Percentiles rank a stretch among this genome's conserved stretches.
phyloP scores from a whole-genome alignment of 495 filamentous ascomycete species.

The Penicillium mononematosum region DNA sequence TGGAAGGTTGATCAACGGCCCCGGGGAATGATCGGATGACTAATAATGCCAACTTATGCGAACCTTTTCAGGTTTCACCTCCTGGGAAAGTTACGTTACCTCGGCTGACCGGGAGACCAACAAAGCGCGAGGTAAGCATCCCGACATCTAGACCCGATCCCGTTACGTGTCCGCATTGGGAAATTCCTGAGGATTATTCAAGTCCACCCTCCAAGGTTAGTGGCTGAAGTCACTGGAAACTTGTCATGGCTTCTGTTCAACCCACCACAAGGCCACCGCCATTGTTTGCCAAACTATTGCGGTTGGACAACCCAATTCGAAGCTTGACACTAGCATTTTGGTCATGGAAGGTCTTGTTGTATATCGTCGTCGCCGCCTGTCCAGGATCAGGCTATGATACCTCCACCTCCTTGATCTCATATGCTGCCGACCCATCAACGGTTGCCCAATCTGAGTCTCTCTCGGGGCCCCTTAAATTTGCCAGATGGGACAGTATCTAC shows the following conservation, averaged over 20 bases:
- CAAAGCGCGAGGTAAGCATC: not conserved
- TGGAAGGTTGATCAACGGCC: no score
- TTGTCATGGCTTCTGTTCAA: constrained; percentile 16
- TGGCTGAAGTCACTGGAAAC: not conserved
- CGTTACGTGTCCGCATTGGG: not conserved
- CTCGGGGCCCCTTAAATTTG: constrained; percentile 51
- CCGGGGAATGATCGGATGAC: constrained; percentile 4
- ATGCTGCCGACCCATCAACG: constrained; percentile 15
- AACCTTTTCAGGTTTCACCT: not conserved
- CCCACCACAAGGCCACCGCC: constrained; percentile 10
- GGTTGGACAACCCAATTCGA: constrained; percentile 35
- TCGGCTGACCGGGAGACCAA: not conserved
- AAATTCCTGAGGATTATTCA: constrained; percentile 2
- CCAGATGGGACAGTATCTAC: constrained; percentile 92
- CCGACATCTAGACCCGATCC: constrained; percentile 1
- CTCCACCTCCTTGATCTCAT: constrained; percentile 64
- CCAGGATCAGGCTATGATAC: constrained; percentile 87
- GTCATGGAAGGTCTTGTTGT: constrained; percentile 73
- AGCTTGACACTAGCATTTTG: constrained; percentile 40
- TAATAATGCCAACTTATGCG: constrained; percentile 18
- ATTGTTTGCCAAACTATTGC: constrained; percentile 26
- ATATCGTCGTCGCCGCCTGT: constrained; percentile 59
- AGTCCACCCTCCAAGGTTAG: no score
- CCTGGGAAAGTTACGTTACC: not conserved
- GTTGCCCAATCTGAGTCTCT: constrained; percentile 20